Evolutionary conservation across 169 alveolate genomes (phyloP).

Genomic region (Cryptosporidium canis): DNA sequence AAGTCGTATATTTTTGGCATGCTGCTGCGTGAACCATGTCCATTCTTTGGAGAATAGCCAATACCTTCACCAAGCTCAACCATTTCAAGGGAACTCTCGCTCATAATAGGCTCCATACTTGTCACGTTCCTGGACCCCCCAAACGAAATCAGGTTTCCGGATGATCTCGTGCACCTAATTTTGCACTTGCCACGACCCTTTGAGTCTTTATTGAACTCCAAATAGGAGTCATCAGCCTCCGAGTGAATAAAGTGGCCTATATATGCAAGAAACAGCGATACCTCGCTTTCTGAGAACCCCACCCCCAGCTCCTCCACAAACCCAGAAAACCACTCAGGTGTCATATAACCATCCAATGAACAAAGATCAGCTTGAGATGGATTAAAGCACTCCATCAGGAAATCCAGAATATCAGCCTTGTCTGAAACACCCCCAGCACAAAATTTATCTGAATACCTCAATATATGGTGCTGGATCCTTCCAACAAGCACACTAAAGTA

Average conservation of each 20-base stretch:
- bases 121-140: not conserved
- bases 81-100: not conserved
- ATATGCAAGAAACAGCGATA: constrained; percentile 1
- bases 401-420: not conserved
- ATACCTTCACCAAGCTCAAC: not conserved
- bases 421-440: not conserved
- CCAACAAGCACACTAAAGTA: constrained; percentile 49
- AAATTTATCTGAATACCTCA: not conserved
- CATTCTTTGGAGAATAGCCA: not conserved
- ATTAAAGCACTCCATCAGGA: not conserved
- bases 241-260: constrained; percentile 27
- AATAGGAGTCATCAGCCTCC: not conserved
- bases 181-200: not conserved
- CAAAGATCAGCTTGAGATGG: constrained; percentile 10
- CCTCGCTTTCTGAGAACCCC: constrained; percentile 43
- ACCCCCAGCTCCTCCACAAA: constrained; percentile 33
- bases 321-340: constrained; percentile 35
- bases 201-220: not conserved
- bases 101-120: not conserved
- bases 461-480: constrained; percentile 25
- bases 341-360: not conserved
- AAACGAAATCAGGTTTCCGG: not conserved
- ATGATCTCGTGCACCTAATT: constrained; percentile 30
- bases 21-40: not conserved
- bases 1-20: constrained; percentile 47